These are phyloP conservation scores for Phaeophleospora eucalypticola DNA, from an alignment of 2,329 filamentous ascomycete genomes.

Conservation along the genomic window DNA sequence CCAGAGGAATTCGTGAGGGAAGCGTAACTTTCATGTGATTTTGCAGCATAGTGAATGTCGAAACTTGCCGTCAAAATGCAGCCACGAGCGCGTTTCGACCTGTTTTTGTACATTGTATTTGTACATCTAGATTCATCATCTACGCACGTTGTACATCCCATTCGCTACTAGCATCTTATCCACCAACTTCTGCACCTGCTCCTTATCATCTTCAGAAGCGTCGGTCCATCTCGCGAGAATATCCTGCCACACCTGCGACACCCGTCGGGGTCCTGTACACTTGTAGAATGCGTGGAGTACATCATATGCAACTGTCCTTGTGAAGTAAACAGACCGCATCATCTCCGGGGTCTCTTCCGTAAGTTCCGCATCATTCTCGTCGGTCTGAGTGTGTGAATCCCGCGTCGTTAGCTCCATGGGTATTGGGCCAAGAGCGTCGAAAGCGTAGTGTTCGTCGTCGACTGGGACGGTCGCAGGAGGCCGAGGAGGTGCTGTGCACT, in stretches of 20 bases:
- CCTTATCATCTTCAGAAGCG: conserved; percentile 28
- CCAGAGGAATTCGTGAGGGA: no score
- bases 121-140: not conserved
- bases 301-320: conserved; percentile 55
- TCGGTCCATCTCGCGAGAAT: conserved; percentile 38
- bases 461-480: not conserved
- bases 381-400: not conserved
- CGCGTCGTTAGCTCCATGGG: not conserved
- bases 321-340: conserved; percentile 31
- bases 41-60: no score
- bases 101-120: not conserved
- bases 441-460: not conserved
- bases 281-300: conserved; percentile 60
- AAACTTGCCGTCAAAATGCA: no score
- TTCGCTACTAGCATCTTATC: conserved; percentile 1
- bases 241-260: conserved; percentile 53
- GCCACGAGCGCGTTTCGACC: no score
- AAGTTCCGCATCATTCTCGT: not conserved
- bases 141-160: not conserved
- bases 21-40: no score
- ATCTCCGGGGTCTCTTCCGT: conserved; percentile 13
- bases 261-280: conserved; percentile 49
- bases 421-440: not conserved
- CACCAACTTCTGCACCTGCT: conserved; percentile 12
- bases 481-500: not conserved